These are phyloP conservation scores for Phylloporus scabripes DNA, from an alignment of 768 basidiomycete species.

Conservation along the genomic window DNA sequence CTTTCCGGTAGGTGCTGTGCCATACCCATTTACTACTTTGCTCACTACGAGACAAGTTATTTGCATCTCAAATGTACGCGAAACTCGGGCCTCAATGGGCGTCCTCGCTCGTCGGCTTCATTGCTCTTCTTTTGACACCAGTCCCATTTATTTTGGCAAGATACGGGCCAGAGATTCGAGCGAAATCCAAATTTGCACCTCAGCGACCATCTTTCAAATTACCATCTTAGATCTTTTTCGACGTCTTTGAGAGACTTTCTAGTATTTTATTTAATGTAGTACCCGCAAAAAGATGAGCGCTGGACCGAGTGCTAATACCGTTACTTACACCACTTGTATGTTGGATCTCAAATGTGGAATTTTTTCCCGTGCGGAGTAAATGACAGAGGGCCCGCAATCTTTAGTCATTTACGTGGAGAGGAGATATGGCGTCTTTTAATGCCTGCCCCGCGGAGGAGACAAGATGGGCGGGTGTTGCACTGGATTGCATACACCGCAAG, in stretches of 20 bases:
- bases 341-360: neutral
- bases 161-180: slow-evolving; percentile 40
- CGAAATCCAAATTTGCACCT: slow-evolving; percentile 41
- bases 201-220: slow-evolving; percentile 12
- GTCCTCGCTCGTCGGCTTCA: slow-evolving; percentile 49
- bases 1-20: slow-evolving; percentile 32
- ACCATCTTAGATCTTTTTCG: slow-evolving; percentile 5
- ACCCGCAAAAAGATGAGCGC: neutral
- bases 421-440: too few species aligned
- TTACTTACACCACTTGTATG: neutral
- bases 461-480: too few species aligned
- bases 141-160: slow-evolving; percentile 44
- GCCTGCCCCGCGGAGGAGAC: too few species aligned
- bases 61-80: slow-evolving; percentile 51
- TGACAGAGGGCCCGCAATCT: neutral
- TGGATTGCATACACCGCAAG: too few species aligned
- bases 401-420: too few species aligned
- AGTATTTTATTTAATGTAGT: slow-evolving; percentile 1
- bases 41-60: slow-evolving; percentile 31
- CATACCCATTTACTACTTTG: neutral
- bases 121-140: slow-evolving; percentile 48
- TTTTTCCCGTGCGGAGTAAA: neutral
- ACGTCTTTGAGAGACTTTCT: neutral
- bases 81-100: slow-evolving; percentile 51
- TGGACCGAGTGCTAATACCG: neutral